Percentiles rank a stretch among this genome's conserved stretches.
Conservation (phyloP, 2,329 filamentous ascomycete genomes). For the Teratosphaeria gauchensis region DNA sequence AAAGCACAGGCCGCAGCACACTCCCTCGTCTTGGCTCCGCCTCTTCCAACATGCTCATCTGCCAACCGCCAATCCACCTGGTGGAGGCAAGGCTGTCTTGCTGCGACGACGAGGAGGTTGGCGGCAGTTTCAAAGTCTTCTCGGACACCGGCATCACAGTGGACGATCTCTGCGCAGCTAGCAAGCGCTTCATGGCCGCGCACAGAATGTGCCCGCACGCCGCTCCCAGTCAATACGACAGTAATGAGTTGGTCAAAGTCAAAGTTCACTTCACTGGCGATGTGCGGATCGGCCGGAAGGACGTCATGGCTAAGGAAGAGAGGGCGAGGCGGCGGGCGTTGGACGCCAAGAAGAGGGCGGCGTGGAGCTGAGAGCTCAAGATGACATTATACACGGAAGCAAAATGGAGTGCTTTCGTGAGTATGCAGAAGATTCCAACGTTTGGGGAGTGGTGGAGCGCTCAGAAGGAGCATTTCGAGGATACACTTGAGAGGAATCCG, state of each 20-base stretch:
- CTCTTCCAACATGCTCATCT: not conserved
- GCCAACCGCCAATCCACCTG: not conserved
- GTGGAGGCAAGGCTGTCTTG: not conserved
- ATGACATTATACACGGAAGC: not conserved
- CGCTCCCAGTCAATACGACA: not conserved
- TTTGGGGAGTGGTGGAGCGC: not conserved
- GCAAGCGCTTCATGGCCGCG: not conserved
- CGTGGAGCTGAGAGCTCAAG: not conserved
- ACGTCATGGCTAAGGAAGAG: not conserved
- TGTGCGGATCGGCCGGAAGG: not conserved
- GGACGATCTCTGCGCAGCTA: not conserved
- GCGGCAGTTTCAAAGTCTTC: not conserved
- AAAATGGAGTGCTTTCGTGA: not conserved
- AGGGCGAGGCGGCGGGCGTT: too few relatives aligned
- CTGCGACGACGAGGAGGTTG: not conserved
- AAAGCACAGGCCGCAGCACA: not conserved
- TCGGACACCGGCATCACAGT: not conserved
- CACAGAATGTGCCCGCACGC: not conserved
- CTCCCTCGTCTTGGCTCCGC: not conserved
- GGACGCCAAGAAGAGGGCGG: not conserved
- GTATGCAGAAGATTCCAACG: not conserved
- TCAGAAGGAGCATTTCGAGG: not conserved
- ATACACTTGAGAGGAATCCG: not conserved
- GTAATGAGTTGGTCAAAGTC: not conserved
- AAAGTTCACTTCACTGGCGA: not conserved